Evolutionary conservation across 768 basidiomycete genomes (phyloP), one percentile per base, ranked within the genome.

Genomic region (Leccinum disarticulatum): DNA sequence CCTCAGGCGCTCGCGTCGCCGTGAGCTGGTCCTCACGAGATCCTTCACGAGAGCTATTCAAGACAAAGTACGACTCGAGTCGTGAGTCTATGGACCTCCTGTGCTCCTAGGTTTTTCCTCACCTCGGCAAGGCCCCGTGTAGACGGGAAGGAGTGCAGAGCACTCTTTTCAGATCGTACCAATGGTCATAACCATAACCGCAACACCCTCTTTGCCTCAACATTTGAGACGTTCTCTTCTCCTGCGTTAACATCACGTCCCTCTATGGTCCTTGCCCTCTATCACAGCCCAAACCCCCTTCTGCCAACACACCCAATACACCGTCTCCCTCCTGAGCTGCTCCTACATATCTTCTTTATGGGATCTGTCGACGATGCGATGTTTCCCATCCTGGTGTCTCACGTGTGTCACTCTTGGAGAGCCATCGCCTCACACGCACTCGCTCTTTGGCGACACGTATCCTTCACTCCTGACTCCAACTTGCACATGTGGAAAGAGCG

Each of bases 361-460:
- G 88, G 84, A 15, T 77, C 85, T 13, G 73, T 84, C 58, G 80
- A 81, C 52, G 82, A 85, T 68, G 67, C 73, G 53, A 80, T 81
- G 75, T 79, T 89, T 36, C 85, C 88, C 22, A 64, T 90, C 61
- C 73, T 75, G 48, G 77, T 88, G 52, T 90, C 89, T 8, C 88
- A 89, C 63, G 86, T 89, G 57, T 91, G 87, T 70, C 77, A 80
- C 49, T 68, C 74, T 35, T 91, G 89, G 87, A 78, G 88, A 47
- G 73, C 80, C 36, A 76, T 88, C 30, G 81, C 85, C 15, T 75
- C 88, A 30, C 81, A 79, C 51, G 85, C 86, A 6, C 87, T 83
- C 17, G 65, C 79, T 1, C 75, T 91, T 56, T 91, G 90, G 90
- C 77, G 86, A 59, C 79, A 79, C 61, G 79, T 91, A 60, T 73